These are phyloP conservation scores for Termitomyces sp. DNA, from an alignment of 768 basidiomycete species.

Conservation along the genomic window DNA sequence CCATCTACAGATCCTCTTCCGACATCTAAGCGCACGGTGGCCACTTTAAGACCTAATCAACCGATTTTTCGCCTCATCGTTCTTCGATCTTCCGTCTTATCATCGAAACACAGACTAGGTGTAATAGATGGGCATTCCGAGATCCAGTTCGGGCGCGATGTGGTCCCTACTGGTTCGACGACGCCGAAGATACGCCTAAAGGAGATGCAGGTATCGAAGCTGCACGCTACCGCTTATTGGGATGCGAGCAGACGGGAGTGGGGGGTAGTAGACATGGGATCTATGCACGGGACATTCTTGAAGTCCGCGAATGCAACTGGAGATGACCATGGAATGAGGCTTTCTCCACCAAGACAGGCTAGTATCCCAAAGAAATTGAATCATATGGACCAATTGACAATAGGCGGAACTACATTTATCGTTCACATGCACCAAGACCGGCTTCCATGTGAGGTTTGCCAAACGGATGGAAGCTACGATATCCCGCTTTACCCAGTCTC, in stretches of 20 bases:
- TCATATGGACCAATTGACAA: slow-evolving; percentile 60
- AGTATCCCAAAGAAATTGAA: slow-evolving; percentile 60
- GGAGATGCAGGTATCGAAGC: slow-evolving; percentile 81
- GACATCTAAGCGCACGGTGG: slow-evolving; percentile 4
- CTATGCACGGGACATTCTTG: slow-evolving; percentile 78
- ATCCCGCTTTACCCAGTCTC: slow-evolving; percentile 51
- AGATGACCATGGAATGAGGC: slow-evolving; percentile 34
- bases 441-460: slow-evolving; percentile 60
- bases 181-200: slow-evolving; percentile 69
- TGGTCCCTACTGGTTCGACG: slow-evolving; percentile 40
- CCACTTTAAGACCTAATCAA: slow-evolving; percentile 18
- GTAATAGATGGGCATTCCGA: slow-evolving; percentile 49
- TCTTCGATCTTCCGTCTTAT: slow-evolving; percentile 54
- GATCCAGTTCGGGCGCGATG: slow-evolving; percentile 72
- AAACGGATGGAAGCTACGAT: slow-evolving; percentile 43
- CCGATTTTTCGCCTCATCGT: slow-evolving; percentile 48
- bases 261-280: slow-evolving; percentile 82
- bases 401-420: slow-evolving; percentile 68
- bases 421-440: slow-evolving; percentile 64
- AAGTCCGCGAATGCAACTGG: slow-evolving; percentile 23
- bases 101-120: slow-evolving; percentile 38
- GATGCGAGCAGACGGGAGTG: slow-evolving; percentile 54
- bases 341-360: slow-evolving; percentile 62
- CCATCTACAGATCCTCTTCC: slow-evolving; percentile 3
- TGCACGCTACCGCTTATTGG: slow-evolving; percentile 76